Percentiles rank a stretch among this genome's conserved stretches.
These are phyloP conservation scores for Actinomortierella wolfii DNA, from an alignment of 371 early-diverging fungal species.

Conservation along the genomic window DNA sequence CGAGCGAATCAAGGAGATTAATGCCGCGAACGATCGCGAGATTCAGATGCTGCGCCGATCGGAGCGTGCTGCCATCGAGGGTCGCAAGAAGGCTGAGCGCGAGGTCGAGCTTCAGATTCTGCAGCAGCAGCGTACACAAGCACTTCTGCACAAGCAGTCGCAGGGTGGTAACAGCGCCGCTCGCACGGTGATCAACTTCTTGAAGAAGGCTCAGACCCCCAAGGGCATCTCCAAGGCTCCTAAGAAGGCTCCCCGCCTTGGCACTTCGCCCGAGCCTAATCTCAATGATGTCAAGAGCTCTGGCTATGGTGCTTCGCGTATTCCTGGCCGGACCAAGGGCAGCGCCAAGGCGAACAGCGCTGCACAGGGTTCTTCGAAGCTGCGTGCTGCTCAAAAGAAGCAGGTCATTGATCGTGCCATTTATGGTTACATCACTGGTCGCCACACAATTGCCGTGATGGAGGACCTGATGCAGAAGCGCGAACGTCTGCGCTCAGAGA, in stretches of 20 bases:
- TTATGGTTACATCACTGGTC: constrained; percentile 43
- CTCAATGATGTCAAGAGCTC: too few relatives aligned
- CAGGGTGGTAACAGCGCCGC: constrained; percentile 26
- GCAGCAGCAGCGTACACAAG: constrained; percentile 59
- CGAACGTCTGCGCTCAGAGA: constrained; percentile 68
- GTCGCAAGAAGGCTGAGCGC: constrained; percentile 69
- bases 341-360: constrained; percentile 14
- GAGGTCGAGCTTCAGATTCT: constrained; percentile 70
- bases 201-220: constrained; percentile 46
- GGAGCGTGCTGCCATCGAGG: constrained; percentile 64
- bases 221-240: constrained; percentile 41
- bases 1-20: constrained; percentile 69
- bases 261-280: too few relatives aligned
- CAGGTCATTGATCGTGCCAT: constrained; percentile 49
- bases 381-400: constrained; percentile 44
- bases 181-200: constrained; percentile 18
- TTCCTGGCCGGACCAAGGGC: constrained; percentile 17
- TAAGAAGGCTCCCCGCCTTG: constrained; percentile 8
- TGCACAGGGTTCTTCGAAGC: constrained; percentile 34
- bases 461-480: constrained; percentile 59
- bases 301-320: constrained; percentile 10
- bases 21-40: constrained; percentile 69
- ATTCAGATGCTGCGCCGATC: constrained; percentile 73
- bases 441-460: constrained; percentile 49
- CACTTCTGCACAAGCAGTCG: constrained; percentile 58